Evolutionary conservation across 139 green algal genomes (phyloP).

Genomic region (Auxenochlorella protothecoides): DNA sequence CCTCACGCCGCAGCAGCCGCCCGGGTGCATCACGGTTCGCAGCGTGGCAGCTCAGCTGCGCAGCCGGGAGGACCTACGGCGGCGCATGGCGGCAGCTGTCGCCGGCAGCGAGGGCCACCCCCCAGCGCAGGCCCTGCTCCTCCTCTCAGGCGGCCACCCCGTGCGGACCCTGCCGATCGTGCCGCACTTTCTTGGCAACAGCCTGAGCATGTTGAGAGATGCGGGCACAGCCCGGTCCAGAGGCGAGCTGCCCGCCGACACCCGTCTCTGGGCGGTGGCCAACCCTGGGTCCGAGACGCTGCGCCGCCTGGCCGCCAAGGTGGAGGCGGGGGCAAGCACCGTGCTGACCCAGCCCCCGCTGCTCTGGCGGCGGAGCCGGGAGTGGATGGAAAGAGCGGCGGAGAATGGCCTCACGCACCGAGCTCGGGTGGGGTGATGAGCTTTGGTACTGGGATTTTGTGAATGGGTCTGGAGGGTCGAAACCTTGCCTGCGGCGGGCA

Average conservation of each 20-base stretch:
- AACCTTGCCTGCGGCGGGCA: no score
- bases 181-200: not conserved
- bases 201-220: not conserved
- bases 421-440: no score
- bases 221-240: not conserved
- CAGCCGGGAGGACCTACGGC: slow-evolving; percentile 13
- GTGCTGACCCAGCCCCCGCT: slow-evolving; percentile 68
- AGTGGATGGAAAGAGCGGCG: slow-evolving; percentile 29
- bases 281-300: slow-evolving; percentile 46
- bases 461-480: no score
- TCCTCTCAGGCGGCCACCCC: slow-evolving; percentile 62
- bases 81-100: slow-evolving; percentile 8
- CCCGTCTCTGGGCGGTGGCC: slow-evolving; percentile 57
- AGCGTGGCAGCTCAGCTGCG: slow-evolving; percentile 35
- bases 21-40: slow-evolving; percentile 13
- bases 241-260: slow-evolving; percentile 26
- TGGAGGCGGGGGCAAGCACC: slow-evolving; percentile 41
- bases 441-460: no score
- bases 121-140: slow-evolving; percentile 44
- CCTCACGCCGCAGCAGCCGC: not conserved
- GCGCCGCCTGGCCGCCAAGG: slow-evolving; percentile 24
- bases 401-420: no score
- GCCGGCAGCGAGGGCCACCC: not conserved
- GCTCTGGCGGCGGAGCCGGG: slow-evolving; percentile 32
- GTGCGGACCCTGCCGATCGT: slow-evolving; percentile 27